A percentile compares a stretch with the other conserved stretches of the same genome.
phyloP scores from a whole-genome alignment of 1,139 yeast genomes.

The Suhomyces maxii region DNA sequence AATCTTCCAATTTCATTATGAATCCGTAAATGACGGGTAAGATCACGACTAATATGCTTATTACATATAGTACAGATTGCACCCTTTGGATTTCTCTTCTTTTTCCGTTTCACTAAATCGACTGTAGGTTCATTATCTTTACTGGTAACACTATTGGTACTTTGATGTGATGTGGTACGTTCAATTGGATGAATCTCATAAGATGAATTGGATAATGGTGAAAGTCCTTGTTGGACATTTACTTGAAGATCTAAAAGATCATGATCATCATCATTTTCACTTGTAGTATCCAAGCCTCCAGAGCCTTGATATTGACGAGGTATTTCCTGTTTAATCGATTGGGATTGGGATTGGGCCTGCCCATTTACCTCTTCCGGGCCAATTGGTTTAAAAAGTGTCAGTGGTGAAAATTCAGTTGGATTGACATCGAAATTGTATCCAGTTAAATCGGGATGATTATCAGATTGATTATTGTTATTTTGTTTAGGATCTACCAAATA shows the following conservation, averaged over 20 bases:
- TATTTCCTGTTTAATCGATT: neutral
- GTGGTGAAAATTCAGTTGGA: conserved; percentile 7
- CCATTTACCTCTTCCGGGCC: conserved; percentile 4
- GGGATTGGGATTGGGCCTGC: conserved; percentile 8
- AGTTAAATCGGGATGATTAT: conserved; percentile 16
- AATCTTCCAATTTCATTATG: conserved; percentile 50
- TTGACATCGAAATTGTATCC: conserved; percentile 25
- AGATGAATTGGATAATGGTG: conserved; percentile 6
- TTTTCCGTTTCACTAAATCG: conserved; percentile 16
- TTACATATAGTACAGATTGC: conserved; percentile 43
- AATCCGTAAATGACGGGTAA: conserved; percentile 47
- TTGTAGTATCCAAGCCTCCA: neutral
- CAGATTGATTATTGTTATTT: neutral
- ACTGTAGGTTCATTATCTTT: conserved; percentile 4
- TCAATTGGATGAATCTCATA: conserved; percentile 7
- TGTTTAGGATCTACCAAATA: conserved; percentile 7
- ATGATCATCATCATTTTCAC: conserved; percentile 1
- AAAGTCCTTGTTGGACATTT: neutral
- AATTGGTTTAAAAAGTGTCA: conserved; percentile 4
- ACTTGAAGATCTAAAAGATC: conserved; percentile 2
- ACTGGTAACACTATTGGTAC: conserved; percentile 19
- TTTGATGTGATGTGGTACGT: conserved; percentile 24
- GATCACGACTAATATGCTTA: conserved; percentile 44
- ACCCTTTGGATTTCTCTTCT: conserved; percentile 39
- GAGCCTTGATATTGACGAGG: neutral